Percentiles rank a stretch among this genome's conserved stretches.
Evolutionary conservation across 768 basidiomycete genomes (phyloP).

Genomic region (Pleurotus platypus): DNA sequence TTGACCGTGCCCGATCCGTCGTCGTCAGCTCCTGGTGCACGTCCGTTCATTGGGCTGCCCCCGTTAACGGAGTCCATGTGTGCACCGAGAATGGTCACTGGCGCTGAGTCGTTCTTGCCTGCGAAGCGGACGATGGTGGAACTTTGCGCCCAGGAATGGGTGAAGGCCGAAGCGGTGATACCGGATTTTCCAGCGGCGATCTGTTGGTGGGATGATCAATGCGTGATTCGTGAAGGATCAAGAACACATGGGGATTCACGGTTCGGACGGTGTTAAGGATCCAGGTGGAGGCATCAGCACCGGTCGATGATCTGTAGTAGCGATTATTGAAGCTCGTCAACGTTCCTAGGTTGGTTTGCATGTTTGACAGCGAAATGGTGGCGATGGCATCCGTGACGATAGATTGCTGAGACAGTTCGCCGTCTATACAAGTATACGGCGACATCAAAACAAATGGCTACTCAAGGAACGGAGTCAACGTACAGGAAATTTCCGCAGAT

Average conservation of each 20-base stretch:
- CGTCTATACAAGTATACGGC: slow-evolving; percentile 12
- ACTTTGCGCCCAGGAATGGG: slow-evolving; percentile 29
- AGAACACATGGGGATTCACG: slow-evolving; percentile 7
- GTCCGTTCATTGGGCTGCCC: slow-evolving; percentile 31
- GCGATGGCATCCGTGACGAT: slow-evolving; percentile 18
- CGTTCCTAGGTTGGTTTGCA: slow-evolving; percentile 25
- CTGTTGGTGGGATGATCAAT: background rate
- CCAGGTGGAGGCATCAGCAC: slow-evolving; percentile 28
- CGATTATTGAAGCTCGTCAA: slow-evolving; percentile 31
- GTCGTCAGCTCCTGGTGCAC: slow-evolving; percentile 48
- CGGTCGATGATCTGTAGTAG: slow-evolving; percentile 25
- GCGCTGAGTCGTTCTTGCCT: slow-evolving; percentile 21
- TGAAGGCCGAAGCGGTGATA: slow-evolving; percentile 24
- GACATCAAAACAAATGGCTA: background rate
- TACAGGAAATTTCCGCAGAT: slow-evolving; percentile 2
- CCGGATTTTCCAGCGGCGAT: slow-evolving; percentile 19
- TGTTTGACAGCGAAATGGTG: slow-evolving; percentile 19
- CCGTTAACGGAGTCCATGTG: slow-evolving; percentile 42
- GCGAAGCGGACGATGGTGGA: slow-evolving; percentile 34
- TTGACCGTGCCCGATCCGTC: slow-evolving; percentile 45
- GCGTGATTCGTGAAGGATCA: background rate
- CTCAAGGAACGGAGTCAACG: background rate
- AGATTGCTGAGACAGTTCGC: slow-evolving; percentile 21
- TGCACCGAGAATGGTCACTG: slow-evolving; percentile 33
- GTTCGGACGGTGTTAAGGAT: slow-evolving; percentile 22